Base-by-base conservation (phyloP, 495 filamentous ascomycete species). In the Aspergillus steynii region DNA sequence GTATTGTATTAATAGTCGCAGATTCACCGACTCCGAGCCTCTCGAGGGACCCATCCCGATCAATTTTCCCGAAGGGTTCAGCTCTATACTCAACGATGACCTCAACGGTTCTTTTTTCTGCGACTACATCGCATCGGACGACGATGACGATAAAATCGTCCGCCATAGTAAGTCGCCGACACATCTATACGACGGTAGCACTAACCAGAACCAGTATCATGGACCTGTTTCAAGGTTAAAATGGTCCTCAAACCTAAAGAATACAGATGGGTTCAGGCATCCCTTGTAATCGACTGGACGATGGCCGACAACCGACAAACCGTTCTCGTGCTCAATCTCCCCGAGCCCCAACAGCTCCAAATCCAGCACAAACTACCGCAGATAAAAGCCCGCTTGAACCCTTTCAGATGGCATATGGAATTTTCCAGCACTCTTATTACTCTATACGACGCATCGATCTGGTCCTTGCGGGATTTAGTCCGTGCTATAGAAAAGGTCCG, bases 31-130 rank as follows among this genome's bases (percentile, higher is more conserved):
- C 48, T 29, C 20, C 6, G 26, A 26, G 0, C 25, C 20, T 0
- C 27, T 50, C 25, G 27, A 50, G 26, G 6, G 27, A 2, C 48
- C 5, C 7, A 50, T 26, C 27, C 8, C 25, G 48, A 26, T 8
- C 25, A 26, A 15, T 26, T 29, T 29, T 7, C 48, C 48, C n/a
- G 48, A 50, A 3, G 48, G 27, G 2, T 50, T 50, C 48, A 29
- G 27, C 20, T 50, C 48, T 5, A 50, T 50, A 7, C 8, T 50
- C 48, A 26, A 50, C 48, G 76, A 80, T 47, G 79, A 82, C 54
- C 61, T 82, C 26, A 64, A 64, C 55, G 62, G 62, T 2, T 42
- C 57, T 20, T 64, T 64, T 25, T 29, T 29, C 14, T 58, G 45
- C 8, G 37, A 58, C 20, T 58, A 58, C 20, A 34, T 50, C 29